Conservation (phyloP, 2,329 filamentous ascomycete genomes). For the Atkinsonella hypoxylon region DNA sequence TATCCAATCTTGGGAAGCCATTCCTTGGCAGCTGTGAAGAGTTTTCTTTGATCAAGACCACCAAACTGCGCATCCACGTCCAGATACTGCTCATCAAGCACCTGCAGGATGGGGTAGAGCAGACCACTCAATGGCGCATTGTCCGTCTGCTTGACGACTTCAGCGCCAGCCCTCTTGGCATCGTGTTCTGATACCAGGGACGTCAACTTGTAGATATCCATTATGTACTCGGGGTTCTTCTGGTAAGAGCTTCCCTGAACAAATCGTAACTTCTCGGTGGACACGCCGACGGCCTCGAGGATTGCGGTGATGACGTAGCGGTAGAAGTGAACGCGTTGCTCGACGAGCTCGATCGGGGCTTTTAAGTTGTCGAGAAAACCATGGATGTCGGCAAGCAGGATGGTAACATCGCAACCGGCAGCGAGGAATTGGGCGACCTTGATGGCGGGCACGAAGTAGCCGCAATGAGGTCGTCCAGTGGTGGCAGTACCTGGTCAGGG, state of each 20-base stretch:
- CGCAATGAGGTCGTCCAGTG: slow-evolving; percentile 78
- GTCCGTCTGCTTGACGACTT: slow-evolving; percentile 84
- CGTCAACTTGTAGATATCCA: slow-evolving; percentile 75
- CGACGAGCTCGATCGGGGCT: slow-evolving; percentile 78
- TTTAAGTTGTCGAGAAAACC: slow-evolving; percentile 77
- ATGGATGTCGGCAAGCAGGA: slow-evolving; percentile 65
- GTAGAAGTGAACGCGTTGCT: slow-evolving; percentile 77
- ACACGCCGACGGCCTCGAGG: slow-evolving; percentile 65
- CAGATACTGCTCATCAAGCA: slow-evolving; percentile 81
- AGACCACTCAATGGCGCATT: slow-evolving; percentile 53
- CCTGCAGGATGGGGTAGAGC: slow-evolving; percentile 51
- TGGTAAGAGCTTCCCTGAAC: slow-evolving; percentile 81
- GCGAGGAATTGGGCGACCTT: slow-evolving; percentile 83
- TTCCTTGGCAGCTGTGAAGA: slow-evolving; percentile 78
- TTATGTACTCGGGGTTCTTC: slow-evolving; percentile 58
- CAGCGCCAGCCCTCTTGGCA: slow-evolving; percentile 81
- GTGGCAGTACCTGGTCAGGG: slow-evolving; percentile 53
- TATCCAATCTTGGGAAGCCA: slow-evolving; percentile 79
- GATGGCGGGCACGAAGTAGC: slow-evolving; percentile 78
- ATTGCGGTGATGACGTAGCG: slow-evolving; percentile 60
- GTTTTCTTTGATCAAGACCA: slow-evolving; percentile 74
- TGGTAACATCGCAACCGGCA: slow-evolving; percentile 70
- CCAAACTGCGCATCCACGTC: slow-evolving; percentile 83
- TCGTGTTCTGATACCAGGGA: slow-evolving; percentile 64
- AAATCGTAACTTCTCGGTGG: slow-evolving; percentile 68